Evolutionary conservation across 2,329 filamentous ascomycete species (phyloP).

Genomic region (Clarireedia sp.): DNA sequence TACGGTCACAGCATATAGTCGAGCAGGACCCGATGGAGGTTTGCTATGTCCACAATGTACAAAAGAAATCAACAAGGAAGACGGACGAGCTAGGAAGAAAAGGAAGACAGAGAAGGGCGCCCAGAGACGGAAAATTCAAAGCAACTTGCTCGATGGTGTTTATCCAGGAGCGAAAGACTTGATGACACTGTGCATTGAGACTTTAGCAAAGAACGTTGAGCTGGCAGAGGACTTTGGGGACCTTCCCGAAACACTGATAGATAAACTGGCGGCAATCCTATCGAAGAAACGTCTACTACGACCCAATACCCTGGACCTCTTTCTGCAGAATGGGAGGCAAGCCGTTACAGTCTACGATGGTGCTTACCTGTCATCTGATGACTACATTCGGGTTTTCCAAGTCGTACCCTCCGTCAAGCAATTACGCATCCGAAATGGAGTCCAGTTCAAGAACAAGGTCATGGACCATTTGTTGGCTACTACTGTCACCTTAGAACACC

Average conservation of each 20-base stretch:
- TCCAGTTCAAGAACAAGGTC: conserved; percentile 81
- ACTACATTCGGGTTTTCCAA: conserved; percentile 76
- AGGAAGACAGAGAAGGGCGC: conserved; percentile 44
- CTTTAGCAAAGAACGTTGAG: conserved; percentile 53
- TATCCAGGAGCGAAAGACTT: conserved; percentile 60
- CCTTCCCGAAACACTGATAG: conserved; percentile 45
- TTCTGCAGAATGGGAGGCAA: conserved; percentile 45
- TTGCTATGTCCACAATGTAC: conserved; percentile 79
- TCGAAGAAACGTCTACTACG: conserved; percentile 52
- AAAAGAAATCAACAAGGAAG: conserved; percentile 61
- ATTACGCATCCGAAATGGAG: conserved; percentile 74
- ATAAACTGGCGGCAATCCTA: conserved; percentile 52
- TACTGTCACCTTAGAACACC: conserved; percentile 56
- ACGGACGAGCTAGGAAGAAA: conserved; percentile 49
- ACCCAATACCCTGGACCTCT: conserved; percentile 47
- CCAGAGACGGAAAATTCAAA: conserved; percentile 69
- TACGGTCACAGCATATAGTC: conserved; percentile 84
- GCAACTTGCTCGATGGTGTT: conserved; percentile 73
- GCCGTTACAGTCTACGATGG: conserved; percentile 50
- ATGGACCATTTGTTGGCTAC: conserved; percentile 74
- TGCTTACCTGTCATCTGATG: conserved; percentile 60
- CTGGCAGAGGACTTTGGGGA: conserved; percentile 55
- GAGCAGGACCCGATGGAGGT: conserved; percentile 72
- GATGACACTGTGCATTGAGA: conserved; percentile 55
- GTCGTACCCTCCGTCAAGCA: conserved; percentile 59